Percentiles rank a stretch among this genome's conserved stretches.
These are phyloP conservation scores for Odontarrhena argentea DNA, from an alignment of 345 rosid genomes.

Conservation along the genomic window DNA sequence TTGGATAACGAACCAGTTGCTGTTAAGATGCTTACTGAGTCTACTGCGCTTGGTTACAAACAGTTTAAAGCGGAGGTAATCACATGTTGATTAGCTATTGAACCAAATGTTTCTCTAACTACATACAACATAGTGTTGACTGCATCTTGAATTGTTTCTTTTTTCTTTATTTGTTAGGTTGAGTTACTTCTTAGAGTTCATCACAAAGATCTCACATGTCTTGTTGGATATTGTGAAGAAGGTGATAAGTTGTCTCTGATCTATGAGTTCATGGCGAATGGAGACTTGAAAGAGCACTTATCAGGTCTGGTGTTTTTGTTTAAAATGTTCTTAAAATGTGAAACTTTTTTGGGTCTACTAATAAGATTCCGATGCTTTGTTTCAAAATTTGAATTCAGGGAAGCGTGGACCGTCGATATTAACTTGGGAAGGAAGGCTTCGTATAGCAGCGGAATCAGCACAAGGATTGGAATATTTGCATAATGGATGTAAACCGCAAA, in stretches of 20 bases:
- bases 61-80: constrained; percentile 46
- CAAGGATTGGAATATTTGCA: constrained; percentile 56
- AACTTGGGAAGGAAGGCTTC: constrained; percentile 57
- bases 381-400: constrained; percentile 23
- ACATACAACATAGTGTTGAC: not conserved
- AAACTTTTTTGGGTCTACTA: constrained; percentile 3
- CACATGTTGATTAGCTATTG: not conserved
- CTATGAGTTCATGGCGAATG: constrained; percentile 63
- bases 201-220: constrained; percentile 49
- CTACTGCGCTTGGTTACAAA: constrained; percentile 42
- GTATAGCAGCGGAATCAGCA: constrained; percentile 56
- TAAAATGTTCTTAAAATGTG: not conserved
- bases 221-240: constrained; percentile 61
- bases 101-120: not conserved
- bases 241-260: constrained; percentile 45
- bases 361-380: constrained; percentile 9
- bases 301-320: constrained; percentile 30
- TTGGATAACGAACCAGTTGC: constrained; percentile 46
- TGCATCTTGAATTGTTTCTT: constrained; percentile 8
- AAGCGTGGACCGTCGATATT: constrained; percentile 38
- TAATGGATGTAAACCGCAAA: constrained; percentile 61
- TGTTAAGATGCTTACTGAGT: constrained; percentile 46
- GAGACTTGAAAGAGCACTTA: constrained; percentile 50
- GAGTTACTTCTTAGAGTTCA: constrained; percentile 48
- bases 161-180: constrained; percentile 38